Conservation (phyloP, 768 basidiomycete species). For the Strobilomyces dryophilus region DNA sequence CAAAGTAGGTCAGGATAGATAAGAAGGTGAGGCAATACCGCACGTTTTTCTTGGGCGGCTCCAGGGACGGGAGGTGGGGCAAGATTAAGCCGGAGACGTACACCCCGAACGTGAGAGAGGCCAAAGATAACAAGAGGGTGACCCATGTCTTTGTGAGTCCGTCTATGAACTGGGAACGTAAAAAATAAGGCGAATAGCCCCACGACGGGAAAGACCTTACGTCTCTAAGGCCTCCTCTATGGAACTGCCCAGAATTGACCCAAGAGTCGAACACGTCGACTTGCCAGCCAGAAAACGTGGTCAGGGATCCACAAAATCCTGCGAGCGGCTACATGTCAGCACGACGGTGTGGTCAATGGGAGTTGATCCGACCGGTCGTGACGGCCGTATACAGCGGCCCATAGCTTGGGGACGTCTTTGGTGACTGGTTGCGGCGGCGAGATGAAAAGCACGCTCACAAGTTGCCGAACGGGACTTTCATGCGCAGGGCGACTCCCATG, state of each 20-base stretch:
- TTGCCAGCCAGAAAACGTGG: constrained; percentile 97
- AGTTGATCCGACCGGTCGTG: constrained; percentile 62
- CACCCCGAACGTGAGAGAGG: constrained; percentile 72
- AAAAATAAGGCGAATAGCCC: constrained; percentile 3
- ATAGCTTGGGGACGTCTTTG: constrained; percentile 49
- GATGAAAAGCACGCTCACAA: constrained; percentile 51
- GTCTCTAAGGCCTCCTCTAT: constrained; percentile 63
- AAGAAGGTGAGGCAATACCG: constrained; percentile 51
- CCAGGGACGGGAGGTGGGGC: constrained; percentile 39
- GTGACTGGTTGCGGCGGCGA: constrained; percentile 6
- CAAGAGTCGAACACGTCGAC: constrained; percentile 83
- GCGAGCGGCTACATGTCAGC: not conserved
- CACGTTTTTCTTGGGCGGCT: constrained; percentile 39
- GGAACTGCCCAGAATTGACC: constrained; percentile 56
- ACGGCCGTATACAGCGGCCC: constrained; percentile 83
- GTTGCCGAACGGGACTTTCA: constrained; percentile 68
- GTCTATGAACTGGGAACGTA: constrained; percentile 66
- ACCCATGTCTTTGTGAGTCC: constrained; percentile 77
- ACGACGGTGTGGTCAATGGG: not conserved
- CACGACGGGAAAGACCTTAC: constrained; percentile 40
- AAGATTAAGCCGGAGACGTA: constrained; percentile 47
- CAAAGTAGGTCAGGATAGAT: constrained; percentile 65
- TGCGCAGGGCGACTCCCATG: constrained; percentile 76
- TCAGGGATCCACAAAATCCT: constrained; percentile 95
- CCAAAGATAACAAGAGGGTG: constrained; percentile 73